Evolutionary conservation across 2,329 filamentous ascomycete genomes (phyloP).

Genomic region (Nemania diffusa): DNA sequence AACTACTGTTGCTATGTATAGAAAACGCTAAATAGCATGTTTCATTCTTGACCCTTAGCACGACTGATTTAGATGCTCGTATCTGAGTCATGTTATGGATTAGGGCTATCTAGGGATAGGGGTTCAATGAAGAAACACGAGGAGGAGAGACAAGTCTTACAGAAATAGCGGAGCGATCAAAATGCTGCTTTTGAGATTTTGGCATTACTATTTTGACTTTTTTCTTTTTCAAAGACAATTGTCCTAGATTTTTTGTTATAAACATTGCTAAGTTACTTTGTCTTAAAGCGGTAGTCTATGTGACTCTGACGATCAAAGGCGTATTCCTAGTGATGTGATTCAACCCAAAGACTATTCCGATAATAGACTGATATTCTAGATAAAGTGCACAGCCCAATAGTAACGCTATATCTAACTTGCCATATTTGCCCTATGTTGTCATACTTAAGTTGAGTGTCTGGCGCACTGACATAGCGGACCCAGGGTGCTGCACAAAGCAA

Average conservation of each 20-base stretch:
- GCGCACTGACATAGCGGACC: not conserved
- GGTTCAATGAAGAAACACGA: not conserved
- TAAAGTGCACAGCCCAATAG: not conserved
- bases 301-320: not conserved
- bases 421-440: not conserved
- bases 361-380: too few species aligned
- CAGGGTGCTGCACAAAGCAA: too few species aligned
- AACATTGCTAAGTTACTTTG: not conserved
- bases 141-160: not conserved
- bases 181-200: not conserved
- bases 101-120: not conserved
- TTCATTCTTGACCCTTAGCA: not conserved
- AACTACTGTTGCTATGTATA: not conserved
- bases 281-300: not conserved
- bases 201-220: too few species aligned
- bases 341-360: too few species aligned
- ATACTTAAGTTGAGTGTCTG: not conserved
- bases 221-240: too few species aligned
- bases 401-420: not conserved
- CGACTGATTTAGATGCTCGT: not conserved
- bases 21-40: not conserved
- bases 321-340: not conserved
- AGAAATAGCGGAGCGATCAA: not conserved
- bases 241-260: too few species aligned
- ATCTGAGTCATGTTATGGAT: not conserved